Percentiles rank a stretch among this genome's conserved stretches.
phyloP scores from a whole-genome alignment of 768 basidiomycete species.

The Lepiota venenata region DNA sequence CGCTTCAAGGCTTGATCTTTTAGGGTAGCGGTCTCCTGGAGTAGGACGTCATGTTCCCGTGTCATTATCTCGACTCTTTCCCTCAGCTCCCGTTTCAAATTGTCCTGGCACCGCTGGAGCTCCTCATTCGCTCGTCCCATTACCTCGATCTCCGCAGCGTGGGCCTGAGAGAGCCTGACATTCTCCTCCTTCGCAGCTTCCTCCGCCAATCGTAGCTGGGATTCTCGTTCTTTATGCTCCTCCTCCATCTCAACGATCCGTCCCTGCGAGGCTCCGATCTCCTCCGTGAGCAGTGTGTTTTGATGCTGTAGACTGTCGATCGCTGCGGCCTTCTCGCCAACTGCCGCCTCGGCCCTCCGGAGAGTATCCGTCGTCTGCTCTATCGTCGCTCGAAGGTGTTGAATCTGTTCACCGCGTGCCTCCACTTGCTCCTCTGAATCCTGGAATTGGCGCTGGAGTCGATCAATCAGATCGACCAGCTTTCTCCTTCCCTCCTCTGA shows the following conservation, averaged over 20 bases:
- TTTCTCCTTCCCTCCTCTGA: not conserved
- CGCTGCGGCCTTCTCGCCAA: not conserved
- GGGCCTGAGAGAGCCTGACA: not conserved
- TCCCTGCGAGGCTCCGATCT: not conserved
- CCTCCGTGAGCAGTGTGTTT: not conserved
- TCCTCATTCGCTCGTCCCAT: not conserved
- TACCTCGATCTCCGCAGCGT: constrained; percentile 4
- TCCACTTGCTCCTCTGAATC: not conserved
- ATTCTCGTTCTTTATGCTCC: not conserved
- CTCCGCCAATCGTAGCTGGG: not conserved
- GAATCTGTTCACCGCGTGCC: not conserved
- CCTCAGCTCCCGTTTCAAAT: not conserved
- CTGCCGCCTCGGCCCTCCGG: not conserved
- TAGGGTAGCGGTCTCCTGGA: not conserved
- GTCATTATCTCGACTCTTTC: not conserved
- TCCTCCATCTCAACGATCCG: not conserved
- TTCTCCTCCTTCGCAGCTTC: constrained; percentile 1
- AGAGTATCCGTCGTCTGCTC: not conserved
- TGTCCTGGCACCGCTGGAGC: not conserved
- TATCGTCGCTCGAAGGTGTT: not conserved
- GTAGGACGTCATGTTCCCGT: not conserved
- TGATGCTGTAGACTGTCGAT: not conserved
- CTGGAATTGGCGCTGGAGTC: not conserved
- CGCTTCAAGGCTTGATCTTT: not conserved
- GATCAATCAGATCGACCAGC: not conserved